Conservation (phyloP, 148 eudicot genomes). For the Camellia japonica region DNA sequence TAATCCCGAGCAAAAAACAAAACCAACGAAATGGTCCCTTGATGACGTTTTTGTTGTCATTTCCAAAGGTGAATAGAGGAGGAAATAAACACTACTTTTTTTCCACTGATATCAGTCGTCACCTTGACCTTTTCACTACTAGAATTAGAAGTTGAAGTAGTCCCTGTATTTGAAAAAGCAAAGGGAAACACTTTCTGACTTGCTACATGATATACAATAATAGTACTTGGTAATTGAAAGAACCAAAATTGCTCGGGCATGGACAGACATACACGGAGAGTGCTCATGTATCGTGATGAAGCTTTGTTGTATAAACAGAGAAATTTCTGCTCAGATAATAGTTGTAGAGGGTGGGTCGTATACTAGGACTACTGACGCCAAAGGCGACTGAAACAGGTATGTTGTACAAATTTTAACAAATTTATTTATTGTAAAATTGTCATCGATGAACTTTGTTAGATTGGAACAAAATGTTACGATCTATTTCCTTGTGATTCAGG, state of each 20-base stretch:
- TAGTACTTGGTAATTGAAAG: slow-evolving; percentile 1
- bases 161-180: not conserved
- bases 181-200: not conserved
- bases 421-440: not conserved
- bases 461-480: not conserved
- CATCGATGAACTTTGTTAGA: not conserved
- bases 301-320: not conserved
- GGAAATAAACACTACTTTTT: not conserved
- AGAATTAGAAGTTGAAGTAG: not conserved
- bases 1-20: slow-evolving; percentile 59
- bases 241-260: too few species aligned
- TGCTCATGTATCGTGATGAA: not conserved
- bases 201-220: not conserved
- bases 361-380: not conserved
- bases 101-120: slow-evolving; percentile 1
- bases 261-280: not conserved
- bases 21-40: slow-evolving; percentile 65
- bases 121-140: not conserved
- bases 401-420: not conserved
- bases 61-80: slow-evolving; percentile 39
- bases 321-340: not conserved
- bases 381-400: slow-evolving; percentile 11
- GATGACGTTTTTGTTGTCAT: slow-evolving; percentile 88
- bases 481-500: not conserved
- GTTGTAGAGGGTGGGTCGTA: not conserved